Percentiles rank a stretch among this genome's conserved stretches.
phyloP scores from a whole-genome alignment of 768 basidiomycete genomes.

The Omphalotus guepiniiformis region DNA sequence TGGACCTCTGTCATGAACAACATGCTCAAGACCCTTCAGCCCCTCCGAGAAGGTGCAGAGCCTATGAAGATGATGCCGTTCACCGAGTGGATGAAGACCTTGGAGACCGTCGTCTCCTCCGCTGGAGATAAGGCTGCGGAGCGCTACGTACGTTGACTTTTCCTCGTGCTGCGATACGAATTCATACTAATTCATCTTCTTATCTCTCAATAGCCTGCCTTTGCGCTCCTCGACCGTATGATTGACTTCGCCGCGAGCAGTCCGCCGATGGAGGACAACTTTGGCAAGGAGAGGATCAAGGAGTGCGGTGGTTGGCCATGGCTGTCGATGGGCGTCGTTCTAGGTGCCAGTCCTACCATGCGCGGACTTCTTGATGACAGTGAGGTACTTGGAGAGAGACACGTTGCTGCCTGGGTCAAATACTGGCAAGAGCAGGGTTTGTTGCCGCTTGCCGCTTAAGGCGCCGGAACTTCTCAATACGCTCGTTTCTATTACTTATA shows the following conservation, averaged over 20 bases:
- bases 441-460: too few relatives aligned
- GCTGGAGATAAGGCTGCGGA: neutral
- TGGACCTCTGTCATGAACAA: neutral
- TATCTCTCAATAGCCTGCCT: neutral
- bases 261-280: neutral
- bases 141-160: neutral
- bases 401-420: neutral
- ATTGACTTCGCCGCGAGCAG: neutral
- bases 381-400: neutral
- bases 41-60: neutral
- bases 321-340: neutral
- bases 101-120: neutral
- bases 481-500: too few relatives aligned
- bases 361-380: neutral
- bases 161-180: neutral
- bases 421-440: neutral
- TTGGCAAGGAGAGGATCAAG: neutral
- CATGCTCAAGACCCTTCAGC: neutral
- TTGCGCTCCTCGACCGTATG: neutral
- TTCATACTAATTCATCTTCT: neutral
- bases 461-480: too few relatives aligned
- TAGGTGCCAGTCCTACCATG: neutral
- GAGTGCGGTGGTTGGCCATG: neutral
- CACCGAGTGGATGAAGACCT: neutral
- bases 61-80: neutral